Evolutionary conservation across 179 eudicot species (phyloP).

Genomic region (Heliamphora pulchella): DNA sequence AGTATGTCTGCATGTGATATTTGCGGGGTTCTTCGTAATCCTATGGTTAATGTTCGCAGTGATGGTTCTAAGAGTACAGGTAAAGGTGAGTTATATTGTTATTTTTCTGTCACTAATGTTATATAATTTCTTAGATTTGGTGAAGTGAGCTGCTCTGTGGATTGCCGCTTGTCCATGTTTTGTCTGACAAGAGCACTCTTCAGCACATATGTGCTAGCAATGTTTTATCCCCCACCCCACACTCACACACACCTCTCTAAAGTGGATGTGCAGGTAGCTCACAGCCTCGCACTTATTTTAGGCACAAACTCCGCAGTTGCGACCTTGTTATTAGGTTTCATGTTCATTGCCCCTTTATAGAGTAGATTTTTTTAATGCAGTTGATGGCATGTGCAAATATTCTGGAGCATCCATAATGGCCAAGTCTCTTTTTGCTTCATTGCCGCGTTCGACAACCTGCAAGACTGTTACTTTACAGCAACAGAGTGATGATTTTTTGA

Average conservation of each 20-base stretch:
- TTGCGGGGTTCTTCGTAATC: constrained; percentile 80
- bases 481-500: constrained; percentile 35
- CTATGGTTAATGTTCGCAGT: constrained; percentile 39
- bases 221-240: constrained; percentile 1
- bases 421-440: constrained; percentile 84
- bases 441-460: constrained; percentile 37
- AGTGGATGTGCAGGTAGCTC: constrained; percentile 14
- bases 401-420: constrained; percentile 87
- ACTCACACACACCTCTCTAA: neutral
- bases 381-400: constrained; percentile 63
- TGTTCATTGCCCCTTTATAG: constrained; percentile 37
- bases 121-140: neutral
- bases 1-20: constrained; percentile 73
- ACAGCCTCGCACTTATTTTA: neutral
- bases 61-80: constrained; percentile 39
- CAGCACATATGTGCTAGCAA: neutral
- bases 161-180: neutral
- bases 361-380: constrained; percentile 84
- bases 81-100: constrained; percentile 19
- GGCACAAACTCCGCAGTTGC: constrained; percentile 5
- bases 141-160: constrained; percentile 14
- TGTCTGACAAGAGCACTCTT: neutral
- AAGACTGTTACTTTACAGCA: constrained; percentile 37
- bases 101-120: neutral
- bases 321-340: constrained; percentile 16